Percentiles rank a stretch among this genome's conserved stretches.
phyloP scores from a whole-genome alignment of 495 filamentous ascomycete genomes.

The Opeltia flavorubescens region DNA sequence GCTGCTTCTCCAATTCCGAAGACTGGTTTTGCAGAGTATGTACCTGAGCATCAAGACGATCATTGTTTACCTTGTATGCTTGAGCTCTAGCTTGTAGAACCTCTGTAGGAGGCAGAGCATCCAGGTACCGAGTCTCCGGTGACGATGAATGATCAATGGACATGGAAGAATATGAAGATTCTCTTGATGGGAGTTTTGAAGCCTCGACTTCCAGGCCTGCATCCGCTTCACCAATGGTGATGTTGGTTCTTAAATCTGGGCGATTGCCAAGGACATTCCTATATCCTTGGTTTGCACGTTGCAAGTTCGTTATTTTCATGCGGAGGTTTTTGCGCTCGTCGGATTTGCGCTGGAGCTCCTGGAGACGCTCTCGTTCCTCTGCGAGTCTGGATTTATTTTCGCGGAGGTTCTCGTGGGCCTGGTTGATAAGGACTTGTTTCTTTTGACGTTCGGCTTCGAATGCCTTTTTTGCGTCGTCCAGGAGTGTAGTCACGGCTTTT shows the following conservation, averaged over 20 bases:
- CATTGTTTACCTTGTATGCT: constrained; percentile 36
- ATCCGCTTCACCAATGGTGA: constrained; percentile 39
- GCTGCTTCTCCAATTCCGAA: constrained; percentile 53
- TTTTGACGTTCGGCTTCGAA: constrained; percentile 61
- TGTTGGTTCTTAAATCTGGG: constrained; percentile 20
- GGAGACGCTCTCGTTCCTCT: constrained; percentile 55
- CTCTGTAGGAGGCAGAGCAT: constrained; percentile 17
- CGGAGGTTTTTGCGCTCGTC: constrained; percentile 41
- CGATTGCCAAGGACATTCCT: constrained; percentile 21
- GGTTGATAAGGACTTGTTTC: constrained; percentile 71
- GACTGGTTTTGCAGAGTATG: constrained; percentile 41
- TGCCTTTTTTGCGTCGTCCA: constrained; percentile 56
- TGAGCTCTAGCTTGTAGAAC: constrained; percentile 23
- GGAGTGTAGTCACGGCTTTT: constrained; percentile 46
- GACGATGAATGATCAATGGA: no score
- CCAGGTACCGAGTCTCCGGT: constrained; percentile 11
- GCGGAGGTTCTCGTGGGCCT: constrained; percentile 60
- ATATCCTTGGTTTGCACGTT: constrained; percentile 37
- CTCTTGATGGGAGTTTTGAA: constrained; percentile 20
- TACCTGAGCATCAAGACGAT: constrained; percentile 27
- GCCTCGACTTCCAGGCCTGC: constrained; percentile 32
- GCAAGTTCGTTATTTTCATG: constrained; percentile 46
- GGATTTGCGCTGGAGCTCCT: constrained; percentile 46
- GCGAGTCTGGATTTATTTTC: constrained; percentile 65
- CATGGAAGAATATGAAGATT: constrained; percentile 6